Percentiles rank a stretch among this genome's conserved stretches.
These are phyloP conservation scores for Chamaecyparis obtusa DNA, from an alignment of 75 land plant species.

Conservation along the genomic window DNA sequence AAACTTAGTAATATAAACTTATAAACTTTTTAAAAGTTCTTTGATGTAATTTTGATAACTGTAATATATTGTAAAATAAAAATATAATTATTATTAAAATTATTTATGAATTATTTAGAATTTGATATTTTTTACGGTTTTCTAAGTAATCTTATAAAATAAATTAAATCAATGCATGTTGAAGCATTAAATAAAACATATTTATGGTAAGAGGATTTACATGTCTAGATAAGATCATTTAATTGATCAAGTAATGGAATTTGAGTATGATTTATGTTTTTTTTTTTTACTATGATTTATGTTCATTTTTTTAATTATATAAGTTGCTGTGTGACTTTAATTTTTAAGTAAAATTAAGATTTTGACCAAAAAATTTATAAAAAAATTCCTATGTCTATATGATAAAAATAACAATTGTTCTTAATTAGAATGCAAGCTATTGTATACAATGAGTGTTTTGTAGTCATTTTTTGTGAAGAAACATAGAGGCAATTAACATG, in stretches of 20 bases:
- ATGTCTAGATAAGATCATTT: background rate
- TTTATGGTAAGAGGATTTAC: background rate
- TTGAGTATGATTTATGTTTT: background rate
- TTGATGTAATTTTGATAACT: no score
- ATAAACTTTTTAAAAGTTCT: no score
- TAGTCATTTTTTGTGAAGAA: no score
- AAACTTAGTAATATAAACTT: background rate
- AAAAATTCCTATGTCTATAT: no score
- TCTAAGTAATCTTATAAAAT: background rate
- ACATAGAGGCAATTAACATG: no score
- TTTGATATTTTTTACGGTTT: no score
- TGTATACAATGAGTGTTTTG: no score
- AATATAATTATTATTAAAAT: background rate
- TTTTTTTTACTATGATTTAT: background rate
- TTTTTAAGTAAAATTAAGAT: background rate
- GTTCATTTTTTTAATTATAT: background rate
- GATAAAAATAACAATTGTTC: no score
- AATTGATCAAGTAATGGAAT: background rate
- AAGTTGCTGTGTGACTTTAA: background rate
- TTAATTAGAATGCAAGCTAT: no score
- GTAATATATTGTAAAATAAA: background rate
- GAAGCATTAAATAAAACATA: background rate
- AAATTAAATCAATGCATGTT: background rate
- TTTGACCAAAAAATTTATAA: no score
- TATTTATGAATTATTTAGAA: background rate